A percentile compares a stretch with the other conserved stretches of the same genome.
phyloP scores from a whole-genome alignment of 768 basidiomycete species.

The Rhodotorula graminis region DNA sequence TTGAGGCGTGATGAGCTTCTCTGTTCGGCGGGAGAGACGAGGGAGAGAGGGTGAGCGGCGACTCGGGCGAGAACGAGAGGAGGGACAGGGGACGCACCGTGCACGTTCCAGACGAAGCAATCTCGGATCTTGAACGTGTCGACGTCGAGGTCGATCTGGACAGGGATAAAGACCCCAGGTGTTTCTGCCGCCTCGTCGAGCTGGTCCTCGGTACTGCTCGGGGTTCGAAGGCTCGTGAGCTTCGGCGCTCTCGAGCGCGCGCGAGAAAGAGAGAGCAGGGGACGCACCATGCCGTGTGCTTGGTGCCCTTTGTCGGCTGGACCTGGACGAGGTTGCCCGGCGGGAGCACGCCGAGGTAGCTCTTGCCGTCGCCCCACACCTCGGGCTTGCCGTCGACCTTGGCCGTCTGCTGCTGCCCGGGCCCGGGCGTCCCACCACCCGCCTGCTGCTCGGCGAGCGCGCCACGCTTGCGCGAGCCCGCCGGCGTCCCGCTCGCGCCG shows the following conservation, averaged over 20 bases:
- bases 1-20: conserved; percentile 76
- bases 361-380: conserved; percentile 60
- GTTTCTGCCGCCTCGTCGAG: conserved; percentile 61
- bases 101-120: conserved; percentile 91
- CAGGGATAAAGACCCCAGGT: conserved; percentile 67
- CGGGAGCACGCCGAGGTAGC: conserved; percentile 79
- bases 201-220: conserved; percentile 57
- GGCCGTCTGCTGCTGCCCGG: neutral
- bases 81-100: no score
- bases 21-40: conserved; percentile 28
- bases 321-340: conserved; percentile 71
- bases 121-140: conserved; percentile 87
- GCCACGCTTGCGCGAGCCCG: conserved; percentile 50
- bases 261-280: neutral
- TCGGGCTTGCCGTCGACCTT: conserved; percentile 38
- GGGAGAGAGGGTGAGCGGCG: no score
- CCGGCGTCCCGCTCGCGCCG: conserved; percentile 51
- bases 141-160: conserved; percentile 91
- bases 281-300: conserved; percentile 70
- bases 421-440: conserved; percentile 43
- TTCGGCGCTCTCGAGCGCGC: no score
- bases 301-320: conserved; percentile 57
- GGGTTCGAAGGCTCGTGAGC: neutral
- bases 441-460: conserved; percentile 43
- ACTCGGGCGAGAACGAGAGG: neutral